Evolutionary conservation across 805 yeast genomes (phyloP).

Genomic region (Yamadazyma scolyti): DNA sequence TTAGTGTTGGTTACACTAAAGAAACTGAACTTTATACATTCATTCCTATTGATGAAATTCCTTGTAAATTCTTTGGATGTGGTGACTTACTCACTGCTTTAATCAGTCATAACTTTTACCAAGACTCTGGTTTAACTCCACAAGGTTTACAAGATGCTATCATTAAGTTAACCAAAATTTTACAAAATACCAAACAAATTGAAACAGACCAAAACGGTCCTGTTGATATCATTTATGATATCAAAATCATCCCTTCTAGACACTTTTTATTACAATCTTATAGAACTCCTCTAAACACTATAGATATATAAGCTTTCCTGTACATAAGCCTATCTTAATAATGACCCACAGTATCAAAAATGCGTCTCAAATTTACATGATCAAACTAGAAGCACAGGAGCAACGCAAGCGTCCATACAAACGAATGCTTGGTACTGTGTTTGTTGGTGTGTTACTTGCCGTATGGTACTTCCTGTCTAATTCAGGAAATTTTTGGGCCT

Average conservation of each 20-base stretch:
- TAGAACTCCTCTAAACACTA: no score
- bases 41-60: conserved; percentile 44
- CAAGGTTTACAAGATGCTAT: conserved; percentile 23
- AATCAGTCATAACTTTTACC: conserved; percentile 46
- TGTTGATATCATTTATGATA: conserved; percentile 26
- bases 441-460: no score
- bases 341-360: no score
- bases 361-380: no score
- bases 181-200: conserved; percentile 19
- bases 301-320: no score
- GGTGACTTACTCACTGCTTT: conserved; percentile 72
- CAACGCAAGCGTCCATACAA: background rate
- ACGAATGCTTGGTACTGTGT: background rate
- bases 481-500: no score
- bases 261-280: no score
- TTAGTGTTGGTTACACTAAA: conserved; percentile 35
- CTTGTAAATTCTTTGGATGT: conserved; percentile 67
- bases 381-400: background rate
- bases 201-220: conserved; percentile 3
- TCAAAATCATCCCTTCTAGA: conserved; percentile 31
- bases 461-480: no score
- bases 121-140: conserved; percentile 19
- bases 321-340: no score
- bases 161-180: conserved; percentile 23
- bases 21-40: conserved; percentile 18